Evolutionary conservation across 306 rosid genomes (phyloP).

Genomic region (Inga oerstediana): DNA sequence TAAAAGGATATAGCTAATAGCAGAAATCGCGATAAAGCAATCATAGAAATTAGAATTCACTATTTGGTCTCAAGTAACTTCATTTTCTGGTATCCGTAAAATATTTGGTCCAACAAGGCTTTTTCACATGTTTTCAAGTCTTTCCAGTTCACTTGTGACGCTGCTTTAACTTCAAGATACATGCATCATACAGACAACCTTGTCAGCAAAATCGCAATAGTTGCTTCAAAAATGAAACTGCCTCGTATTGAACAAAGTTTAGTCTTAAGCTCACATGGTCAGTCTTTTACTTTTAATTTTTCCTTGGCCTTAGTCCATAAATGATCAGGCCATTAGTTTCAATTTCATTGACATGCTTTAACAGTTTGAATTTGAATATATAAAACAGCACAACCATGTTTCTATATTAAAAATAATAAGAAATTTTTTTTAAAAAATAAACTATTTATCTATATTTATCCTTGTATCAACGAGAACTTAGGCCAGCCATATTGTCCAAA

Average conservation of each 20-base stretch:
- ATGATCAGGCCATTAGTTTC: not conserved
- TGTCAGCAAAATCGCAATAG: not conserved
- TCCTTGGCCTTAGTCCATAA: not conserved
- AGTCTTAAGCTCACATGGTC: not conserved
- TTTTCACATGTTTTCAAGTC: slow-evolving; percentile 12
- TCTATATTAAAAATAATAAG: not conserved
- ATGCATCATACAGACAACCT: slow-evolving; percentile 16
- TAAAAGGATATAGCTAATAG: slow-evolving; percentile 27
- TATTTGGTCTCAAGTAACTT: not conserved
- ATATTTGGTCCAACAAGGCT: not conserved
- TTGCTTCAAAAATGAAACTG: not conserved
- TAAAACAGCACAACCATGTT: not conserved
- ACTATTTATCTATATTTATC: not conserved
- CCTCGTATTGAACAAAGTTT: not conserved
- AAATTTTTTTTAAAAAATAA: not conserved
- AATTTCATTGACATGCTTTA: not conserved
- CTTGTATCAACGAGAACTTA: not conserved
- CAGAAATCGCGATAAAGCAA: slow-evolving; percentile 25
- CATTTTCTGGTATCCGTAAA: not conserved
- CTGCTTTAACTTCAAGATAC: slow-evolving; percentile 23
- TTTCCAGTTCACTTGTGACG: slow-evolving; percentile 8
- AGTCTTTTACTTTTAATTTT: not conserved
- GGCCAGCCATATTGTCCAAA: not conserved
- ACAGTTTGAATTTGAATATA: not conserved
- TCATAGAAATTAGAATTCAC: not conserved